Evolutionary conservation across 2,329 filamentous ascomycete genomes (phyloP), one percentile per base, ranked within the genome.

Genomic region (Venturia oleaginea): DNA sequence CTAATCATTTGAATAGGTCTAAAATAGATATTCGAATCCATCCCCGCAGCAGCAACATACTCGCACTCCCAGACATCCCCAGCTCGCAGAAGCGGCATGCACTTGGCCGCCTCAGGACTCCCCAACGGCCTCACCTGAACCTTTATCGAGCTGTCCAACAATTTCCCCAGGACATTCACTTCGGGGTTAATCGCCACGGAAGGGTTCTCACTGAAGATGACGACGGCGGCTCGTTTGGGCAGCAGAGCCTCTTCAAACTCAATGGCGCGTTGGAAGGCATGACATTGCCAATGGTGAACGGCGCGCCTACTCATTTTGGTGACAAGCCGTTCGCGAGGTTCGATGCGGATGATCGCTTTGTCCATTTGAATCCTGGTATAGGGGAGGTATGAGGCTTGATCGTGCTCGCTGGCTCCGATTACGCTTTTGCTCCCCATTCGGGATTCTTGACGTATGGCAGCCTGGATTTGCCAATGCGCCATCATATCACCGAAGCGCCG

Each of bases 391-490:
- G 38, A 37, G 13, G 24, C 38, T 24, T 51, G 43, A 37, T 62
- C 43, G 22, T 3, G 3, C 8, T 32, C 59, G 15, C 37, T 42
- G 6, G 37, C 37, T 32, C 37, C 37, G 11, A 62, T 30, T 11
- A 62, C 19, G 42, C 60, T 62, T 10, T 32, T 46, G 30, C 10
- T 30, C 3, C 60, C 60, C 15, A 27, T 32, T 24, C 38, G 60
- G 1, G 60, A 42, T 72, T 87, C 84, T 66, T 82, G 78, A 13
- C 82, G 81, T 48, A 88, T 68, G 1, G 83, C 84, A 7, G 84
- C 81, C 75, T 87, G 84, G 59, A 86, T 85, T 68, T 88, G 85
- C 79, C 85, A 87, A 70, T 87, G 84, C 13, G 79, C 75, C 57
- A 87, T 77, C 70, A 87, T 78, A 71, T 88, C 85, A 59, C 76